Evolutionary conservation across 2,329 filamentous ascomycete species (phyloP).

Genomic region (Dactylonectria macrodidyma): DNA sequence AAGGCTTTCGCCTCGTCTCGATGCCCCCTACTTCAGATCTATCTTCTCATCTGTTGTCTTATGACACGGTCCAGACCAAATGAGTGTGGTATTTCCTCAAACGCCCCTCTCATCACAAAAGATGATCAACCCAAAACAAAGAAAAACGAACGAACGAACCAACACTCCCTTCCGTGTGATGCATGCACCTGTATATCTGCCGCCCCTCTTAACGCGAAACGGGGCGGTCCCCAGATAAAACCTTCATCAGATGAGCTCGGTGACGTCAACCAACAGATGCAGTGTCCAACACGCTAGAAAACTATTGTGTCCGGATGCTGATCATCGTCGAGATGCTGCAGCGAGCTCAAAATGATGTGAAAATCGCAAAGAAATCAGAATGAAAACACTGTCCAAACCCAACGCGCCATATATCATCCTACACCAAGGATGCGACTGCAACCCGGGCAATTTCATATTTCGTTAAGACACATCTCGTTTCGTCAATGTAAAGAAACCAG

Average conservation of each 20-base stretch:
- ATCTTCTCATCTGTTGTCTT: conserved; percentile 34
- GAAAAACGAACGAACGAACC: conserved; percentile 32
- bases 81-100: conserved; percentile 48
- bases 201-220: conserved; percentile 43
- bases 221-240: conserved; percentile 34
- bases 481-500: conserved; percentile 47
- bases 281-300: conserved; percentile 40
- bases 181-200: conserved; percentile 39
- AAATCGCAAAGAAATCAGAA: conserved; percentile 32
- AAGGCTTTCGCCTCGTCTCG: conserved; percentile 16
- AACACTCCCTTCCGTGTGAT: conserved; percentile 31
- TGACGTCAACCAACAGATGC: conserved; percentile 27
- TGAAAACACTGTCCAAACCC: conserved; percentile 33
- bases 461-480: conserved; percentile 54
- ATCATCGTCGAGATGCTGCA: conserved; percentile 38
- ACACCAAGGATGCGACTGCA: conserved; percentile 42
- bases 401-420: conserved; percentile 47
- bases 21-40: conserved; percentile 36
- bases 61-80: conserved; percentile 31
- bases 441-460: conserved; percentile 49
- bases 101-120: conserved; percentile 38
- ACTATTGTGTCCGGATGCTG: conserved; percentile 40
- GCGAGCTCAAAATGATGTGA: conserved; percentile 34
- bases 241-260: conserved; percentile 31
- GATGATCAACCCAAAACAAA: conserved; percentile 31